Evolutionary conservation across 257 asterid genomes (phyloP).

Genomic region (Solanum virginianum): DNA sequence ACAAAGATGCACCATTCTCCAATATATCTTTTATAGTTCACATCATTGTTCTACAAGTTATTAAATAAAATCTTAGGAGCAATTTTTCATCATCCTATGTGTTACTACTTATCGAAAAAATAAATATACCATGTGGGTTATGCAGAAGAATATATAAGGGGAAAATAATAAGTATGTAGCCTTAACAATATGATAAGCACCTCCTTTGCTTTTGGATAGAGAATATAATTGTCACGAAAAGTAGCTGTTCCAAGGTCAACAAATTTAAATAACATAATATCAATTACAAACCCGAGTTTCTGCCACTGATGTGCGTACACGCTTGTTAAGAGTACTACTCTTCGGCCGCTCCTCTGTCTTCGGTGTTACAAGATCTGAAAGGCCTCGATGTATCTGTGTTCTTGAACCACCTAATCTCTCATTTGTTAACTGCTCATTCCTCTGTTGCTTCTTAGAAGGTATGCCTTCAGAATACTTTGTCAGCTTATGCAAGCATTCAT

Average conservation of each 20-base stretch:
- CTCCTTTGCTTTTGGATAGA: not conserved
- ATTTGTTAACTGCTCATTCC: constrained; percentile 47
- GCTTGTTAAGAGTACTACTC: constrained; percentile 64
- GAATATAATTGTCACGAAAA: not conserved
- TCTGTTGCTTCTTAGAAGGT: constrained; percentile 67
- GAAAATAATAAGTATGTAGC: not conserved
- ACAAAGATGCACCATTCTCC: not conserved
- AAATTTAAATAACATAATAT: constrained; percentile 3
- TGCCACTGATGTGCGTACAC: constrained; percentile 76
- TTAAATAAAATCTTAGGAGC: not conserved
- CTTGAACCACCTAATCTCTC: constrained; percentile 67
- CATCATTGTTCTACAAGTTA: not conserved
- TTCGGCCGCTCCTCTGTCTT: constrained; percentile 77
- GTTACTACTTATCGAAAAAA: not conserved
- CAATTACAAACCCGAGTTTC: constrained; percentile 76
- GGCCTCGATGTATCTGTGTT: constrained; percentile 55
- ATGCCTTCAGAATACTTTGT: constrained; percentile 41
- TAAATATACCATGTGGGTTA: not conserved
- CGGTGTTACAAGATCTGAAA: constrained; percentile 47
- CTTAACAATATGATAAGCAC: not conserved
- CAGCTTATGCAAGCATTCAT: constrained; percentile 59
- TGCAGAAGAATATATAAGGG: not conserved
- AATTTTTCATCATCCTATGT: not conserved
- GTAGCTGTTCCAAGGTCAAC: constrained; percentile 4
- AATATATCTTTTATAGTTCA: not conserved